These are phyloP conservation scores for Kazachstania psychrophila DNA, from an alignment of 805 yeast species.

Conservation along the genomic window DNA sequence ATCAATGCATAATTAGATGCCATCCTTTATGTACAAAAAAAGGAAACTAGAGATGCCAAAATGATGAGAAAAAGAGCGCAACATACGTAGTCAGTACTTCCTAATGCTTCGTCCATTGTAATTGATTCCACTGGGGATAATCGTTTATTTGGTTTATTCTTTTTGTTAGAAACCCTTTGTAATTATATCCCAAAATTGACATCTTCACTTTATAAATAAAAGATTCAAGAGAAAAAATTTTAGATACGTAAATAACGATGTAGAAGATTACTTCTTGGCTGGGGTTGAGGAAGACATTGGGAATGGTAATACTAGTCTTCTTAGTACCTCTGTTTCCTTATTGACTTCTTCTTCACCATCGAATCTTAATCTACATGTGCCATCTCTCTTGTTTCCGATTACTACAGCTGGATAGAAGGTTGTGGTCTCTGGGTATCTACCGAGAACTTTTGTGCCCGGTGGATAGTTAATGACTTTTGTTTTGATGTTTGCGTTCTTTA, in stretches of 20 bases:
- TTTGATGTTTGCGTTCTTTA: conserved; percentile 28
- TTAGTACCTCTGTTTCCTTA: conserved; percentile 86
- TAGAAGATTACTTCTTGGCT: conserved; percentile 13
- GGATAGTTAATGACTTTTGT: conserved; percentile 42
- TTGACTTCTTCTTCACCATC: conserved; percentile 97
- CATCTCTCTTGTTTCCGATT: conserved; percentile 62
- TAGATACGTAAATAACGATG: neutral
- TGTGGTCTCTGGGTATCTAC: conserved; percentile 94
- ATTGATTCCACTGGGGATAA: too few relatives aligned
- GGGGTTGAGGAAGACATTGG: conserved; percentile 34
- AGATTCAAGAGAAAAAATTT: neutral
- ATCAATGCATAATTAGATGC: neutral
- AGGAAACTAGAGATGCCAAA: neutral
- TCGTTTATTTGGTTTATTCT: too few relatives aligned
- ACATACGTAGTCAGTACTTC: conserved; percentile 4
- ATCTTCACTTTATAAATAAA: too few relatives aligned
- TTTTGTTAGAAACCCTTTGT: too few relatives aligned
- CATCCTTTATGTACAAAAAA: neutral
- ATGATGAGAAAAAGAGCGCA: neutral
- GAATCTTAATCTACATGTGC: conserved; percentile 68
- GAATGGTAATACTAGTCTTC: conserved; percentile 72
- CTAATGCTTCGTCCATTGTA: conserved; percentile 7
- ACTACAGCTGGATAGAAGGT: conserved; percentile 95
- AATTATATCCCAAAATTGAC: too few relatives aligned
- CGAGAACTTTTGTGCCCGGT: conserved; percentile 72